phyloP scores from a whole-genome alignment of 495 filamentous ascomycete genomes.

The Aspergillus affinis region DNA sequence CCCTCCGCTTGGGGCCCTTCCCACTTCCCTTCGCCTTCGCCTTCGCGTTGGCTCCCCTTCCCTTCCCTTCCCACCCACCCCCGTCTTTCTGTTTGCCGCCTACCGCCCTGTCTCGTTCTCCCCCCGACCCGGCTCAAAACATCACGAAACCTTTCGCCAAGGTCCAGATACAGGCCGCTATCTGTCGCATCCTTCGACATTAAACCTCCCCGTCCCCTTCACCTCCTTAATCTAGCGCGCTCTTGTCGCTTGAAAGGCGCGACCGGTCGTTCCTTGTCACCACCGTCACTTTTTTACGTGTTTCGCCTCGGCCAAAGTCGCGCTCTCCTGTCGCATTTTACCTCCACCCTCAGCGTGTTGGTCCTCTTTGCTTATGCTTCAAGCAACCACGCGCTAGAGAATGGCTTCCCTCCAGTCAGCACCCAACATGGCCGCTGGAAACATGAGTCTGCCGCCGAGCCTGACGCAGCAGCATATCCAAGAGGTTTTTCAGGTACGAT shows the following conservation, averaged over 20 bases:
- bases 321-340: conserved; percentile 23
- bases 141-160: conserved; percentile 42
- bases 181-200: conserved; percentile 30
- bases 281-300: conserved; percentile 21
- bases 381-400: conserved; percentile 34
- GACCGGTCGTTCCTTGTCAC: conserved; percentile 21
- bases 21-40: conserved; percentile 16
- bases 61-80: conserved; percentile 30
- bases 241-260: conserved; percentile 20
- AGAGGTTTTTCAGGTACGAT: conserved; percentile 59
- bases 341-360: conserved; percentile 18
- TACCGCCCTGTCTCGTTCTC: conserved; percentile 22
- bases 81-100: conserved; percentile 29
- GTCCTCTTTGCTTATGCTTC: conserved; percentile 33
- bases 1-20: conserved; percentile 27
- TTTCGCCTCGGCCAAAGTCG: conserved; percentile 14
- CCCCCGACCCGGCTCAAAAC: conserved; percentile 30
- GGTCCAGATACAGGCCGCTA: conserved; percentile 28
- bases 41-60: conserved; percentile 23
- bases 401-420: conserved; percentile 81
- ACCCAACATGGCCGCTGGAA: conserved; percentile 61
- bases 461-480: conserved; percentile 61
- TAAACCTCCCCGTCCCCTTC: conserved; percentile 13
- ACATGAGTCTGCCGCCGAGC: conserved; percentile 53
- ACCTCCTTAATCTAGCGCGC: conserved; percentile 18